Percentiles rank a stretch among this genome's conserved stretches.
Evolutionary conservation across 225 moss, liverwort and hornwort species (phyloP).

Genomic region (Ulota crispa): DNA sequence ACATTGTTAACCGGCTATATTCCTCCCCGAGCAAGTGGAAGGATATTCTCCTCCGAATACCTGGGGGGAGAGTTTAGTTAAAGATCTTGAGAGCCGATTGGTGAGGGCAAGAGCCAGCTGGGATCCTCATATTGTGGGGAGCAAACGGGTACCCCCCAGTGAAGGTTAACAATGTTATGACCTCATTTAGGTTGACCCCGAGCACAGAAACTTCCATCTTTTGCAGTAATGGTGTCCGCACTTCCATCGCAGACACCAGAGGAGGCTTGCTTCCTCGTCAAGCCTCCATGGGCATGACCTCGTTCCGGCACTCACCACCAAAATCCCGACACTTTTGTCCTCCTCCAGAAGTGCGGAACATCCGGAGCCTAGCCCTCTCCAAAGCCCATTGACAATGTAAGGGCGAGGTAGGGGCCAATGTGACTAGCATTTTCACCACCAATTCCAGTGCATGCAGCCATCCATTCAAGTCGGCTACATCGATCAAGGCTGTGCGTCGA

Average conservation of each 20-base stretch:
- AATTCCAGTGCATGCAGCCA: not conserved
- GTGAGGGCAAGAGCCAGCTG: no score
- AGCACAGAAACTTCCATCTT: not conserved
- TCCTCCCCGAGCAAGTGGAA: no score
- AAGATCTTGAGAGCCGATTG: no score
- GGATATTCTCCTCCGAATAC: no score
- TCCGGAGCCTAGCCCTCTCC: not conserved
- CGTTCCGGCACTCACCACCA: not conserved
- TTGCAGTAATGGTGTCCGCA: not conserved
- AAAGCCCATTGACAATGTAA: not conserved
- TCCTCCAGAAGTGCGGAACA: not conserved
- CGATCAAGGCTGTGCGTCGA: not conserved
- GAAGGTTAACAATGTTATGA: no score
- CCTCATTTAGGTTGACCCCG: not conserved
- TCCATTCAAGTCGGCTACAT: not conserved
- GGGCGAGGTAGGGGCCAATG: constrained; percentile 8
- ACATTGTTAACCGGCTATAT: no score
- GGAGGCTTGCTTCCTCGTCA: not conserved
- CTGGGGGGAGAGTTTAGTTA: no score
- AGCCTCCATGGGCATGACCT: not conserved
- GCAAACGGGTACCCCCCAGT: no score
- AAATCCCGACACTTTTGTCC: not conserved
- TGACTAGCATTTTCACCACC: not conserved
- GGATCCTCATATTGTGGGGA: no score
- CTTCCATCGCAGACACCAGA: not conserved